Evolutionary conservation across 495 filamentous ascomycete genomes (phyloP), one percentile per base, ranked within the genome.

Genomic region (Acidomyces sp.): DNA sequence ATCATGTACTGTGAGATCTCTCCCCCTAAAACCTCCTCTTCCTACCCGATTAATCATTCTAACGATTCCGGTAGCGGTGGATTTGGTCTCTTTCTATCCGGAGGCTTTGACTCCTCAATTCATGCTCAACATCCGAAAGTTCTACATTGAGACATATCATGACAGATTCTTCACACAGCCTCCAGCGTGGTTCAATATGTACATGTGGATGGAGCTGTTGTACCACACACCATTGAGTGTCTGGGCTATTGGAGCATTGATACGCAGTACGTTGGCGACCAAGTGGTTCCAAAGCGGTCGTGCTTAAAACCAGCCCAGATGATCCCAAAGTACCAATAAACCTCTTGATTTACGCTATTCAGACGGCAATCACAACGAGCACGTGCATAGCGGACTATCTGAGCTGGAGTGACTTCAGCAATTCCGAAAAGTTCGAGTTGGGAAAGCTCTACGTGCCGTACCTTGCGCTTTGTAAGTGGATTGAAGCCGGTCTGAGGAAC

Each of bases 81-180:
- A 58, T 39, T 28, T 45, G 27, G 36, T 72, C 22, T 68, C 77
- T 22, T 64, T 79, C 28, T 82, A 77, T 49, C 82, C 82, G 2
- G 28, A 61, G 0, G 60, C 59, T 33, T 51, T 82, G 11, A 66
- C 64, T 42, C 63, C 68, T 1, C 46, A 64, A 2, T 55, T 75
- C 52, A 65, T 77, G 37, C 47, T 53, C 26, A 28, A 54, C 0
- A 28, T 83, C 24, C 75, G 77, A 24, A 48, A 58, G 0, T 79
- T 64, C 60, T 86, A 88, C 53, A 80, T 97, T 28, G 90, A 97
- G 63, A 93, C 67, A 6, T 83, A 77, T 63, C 71, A 74, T 28
- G 85, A 94, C 60, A 81, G 76, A 19, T 82, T 86, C 63, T 81
- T 85, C 55, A 66, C 69, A 32, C 64, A 65, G 20, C 62, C 74